These are phyloP conservation scores for Phytophthora pisi DNA, from an alignment of 352 stramenopile species.

Conservation along the genomic window DNA sequence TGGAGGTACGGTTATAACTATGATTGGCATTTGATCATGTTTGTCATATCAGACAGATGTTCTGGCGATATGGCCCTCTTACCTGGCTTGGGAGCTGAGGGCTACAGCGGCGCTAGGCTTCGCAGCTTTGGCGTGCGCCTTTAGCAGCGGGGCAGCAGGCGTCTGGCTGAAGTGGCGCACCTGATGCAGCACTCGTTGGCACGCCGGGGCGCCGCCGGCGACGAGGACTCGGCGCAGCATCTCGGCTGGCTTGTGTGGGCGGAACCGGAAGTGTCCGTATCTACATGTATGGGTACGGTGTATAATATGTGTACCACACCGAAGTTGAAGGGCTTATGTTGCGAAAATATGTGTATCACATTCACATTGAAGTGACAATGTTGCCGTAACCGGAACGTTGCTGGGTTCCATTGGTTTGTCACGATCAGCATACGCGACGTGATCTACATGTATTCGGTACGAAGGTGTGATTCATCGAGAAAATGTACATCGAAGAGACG, in stretches of 20 bases:
- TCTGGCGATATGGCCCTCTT: background rate
- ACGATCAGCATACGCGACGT: no score
- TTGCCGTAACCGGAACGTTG: no score
- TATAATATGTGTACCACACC: no score
- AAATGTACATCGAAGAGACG: no score
- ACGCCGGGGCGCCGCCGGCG: background rate
- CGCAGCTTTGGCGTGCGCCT: constrained; percentile 1
- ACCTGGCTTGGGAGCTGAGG: constrained; percentile 15
- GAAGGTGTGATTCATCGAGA: no score
- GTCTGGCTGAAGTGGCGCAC: constrained; percentile 18
- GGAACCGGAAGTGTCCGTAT: no score
- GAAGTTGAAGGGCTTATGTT: no score
- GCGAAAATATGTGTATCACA: no score
- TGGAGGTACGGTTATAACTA: background rate
- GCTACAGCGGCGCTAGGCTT: constrained; percentile 5
- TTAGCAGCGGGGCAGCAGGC: background rate
- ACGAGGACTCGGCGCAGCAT: constrained; percentile 25
- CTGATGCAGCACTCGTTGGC: constrained; percentile 13
- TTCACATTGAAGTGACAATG: no score
- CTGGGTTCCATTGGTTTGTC: no score
- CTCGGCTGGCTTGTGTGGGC: background rate
- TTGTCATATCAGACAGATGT: constrained; percentile 10
- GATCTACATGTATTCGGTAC: no score
- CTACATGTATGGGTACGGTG: no score
- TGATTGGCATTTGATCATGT: background rate